Base-by-base conservation (phyloP, 2,329 filamentous ascomycete species). In the Bertia moriformis region DNA sequence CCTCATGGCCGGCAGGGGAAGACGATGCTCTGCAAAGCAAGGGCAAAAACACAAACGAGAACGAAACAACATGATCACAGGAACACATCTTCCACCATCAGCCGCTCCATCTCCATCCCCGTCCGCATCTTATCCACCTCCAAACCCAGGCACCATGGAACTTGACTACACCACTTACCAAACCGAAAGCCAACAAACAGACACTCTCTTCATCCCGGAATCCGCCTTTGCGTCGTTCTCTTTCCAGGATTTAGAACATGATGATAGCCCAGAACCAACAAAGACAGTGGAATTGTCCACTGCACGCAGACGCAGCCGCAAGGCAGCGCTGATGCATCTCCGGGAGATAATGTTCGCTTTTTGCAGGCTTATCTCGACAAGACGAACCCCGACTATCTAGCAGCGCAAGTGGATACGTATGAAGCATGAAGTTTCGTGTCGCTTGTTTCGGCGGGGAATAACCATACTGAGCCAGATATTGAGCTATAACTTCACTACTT, bases 401-500 rank as follows among this genome's bases (percentile, higher is more conserved):
- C 24, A 10, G 24, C 24, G 24, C 24, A n/a, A n/a, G 24, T n/a
- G 24, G 24, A 29, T 29, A 29, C 10, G 10, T 29, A 29, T n/a
- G 24, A 29, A 10, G 24, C 24, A n/a, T 29, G 24, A n/a, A n/a
- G 10, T 29, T 10, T 10, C 13, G 15, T 18, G 33, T 7, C 10
- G 15, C 18, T 18, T 14, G 18, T 43, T 33, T 46, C 44, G 7
- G 35, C 39, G 7, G 17, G 20, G 7, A 17, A 14, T 18, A 15
- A 14, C 29, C 39, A 39, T 22, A 13, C 30, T 14, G 41, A 43
- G 14, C 40, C 44, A 20, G 44, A 45, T 4, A 17, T 19, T 19
- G 37, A 39, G 22, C 13, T 41, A 14, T 41, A 24, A 38, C 22
- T 10, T 20, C n/a, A n/a, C n/a, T n/a, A n/a, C 10, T 29, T 29